Percentiles rank a stretch among this genome's conserved stretches.
Conservation (phyloP, 768 basidiomycete genomes). For the Kondoa malvinella region DNA sequence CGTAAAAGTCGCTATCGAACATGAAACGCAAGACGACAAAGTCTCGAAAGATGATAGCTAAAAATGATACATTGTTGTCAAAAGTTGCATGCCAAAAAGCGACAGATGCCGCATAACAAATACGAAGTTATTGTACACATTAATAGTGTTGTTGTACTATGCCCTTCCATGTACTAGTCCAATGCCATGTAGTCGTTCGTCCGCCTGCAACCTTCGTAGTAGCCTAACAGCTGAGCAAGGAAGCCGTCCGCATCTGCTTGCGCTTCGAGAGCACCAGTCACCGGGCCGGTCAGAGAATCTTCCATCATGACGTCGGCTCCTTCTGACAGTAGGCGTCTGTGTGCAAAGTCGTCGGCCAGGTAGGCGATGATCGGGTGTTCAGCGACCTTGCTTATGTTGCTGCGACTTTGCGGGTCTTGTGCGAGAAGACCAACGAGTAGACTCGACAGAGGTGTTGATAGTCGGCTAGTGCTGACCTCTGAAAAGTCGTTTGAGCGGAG, state of each 20-base stretch:
- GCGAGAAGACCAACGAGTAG: background rate
- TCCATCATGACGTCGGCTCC: background rate
- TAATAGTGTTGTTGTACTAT: background rate
- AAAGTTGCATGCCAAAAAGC: background rate
- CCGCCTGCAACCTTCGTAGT: background rate
- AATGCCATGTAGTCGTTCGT: background rate
- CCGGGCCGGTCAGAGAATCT: background rate
- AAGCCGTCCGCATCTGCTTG: background rate
- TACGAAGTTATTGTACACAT: background rate
- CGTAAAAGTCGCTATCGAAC: too few species aligned
- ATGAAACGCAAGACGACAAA: too few species aligned
- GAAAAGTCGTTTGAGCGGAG: slow-evolving; percentile 79
- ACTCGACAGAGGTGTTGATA: background rate
- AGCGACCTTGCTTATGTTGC: background rate
- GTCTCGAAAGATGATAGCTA: too few species aligned
- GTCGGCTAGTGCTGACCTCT: slow-evolving; percentile 40
- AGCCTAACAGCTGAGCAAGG: background rate
- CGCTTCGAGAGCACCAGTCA: background rate
- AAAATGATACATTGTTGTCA: too few species aligned
- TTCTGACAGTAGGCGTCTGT: background rate
- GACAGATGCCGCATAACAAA: background rate
- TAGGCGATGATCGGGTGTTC: background rate
- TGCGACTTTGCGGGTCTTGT: background rate
- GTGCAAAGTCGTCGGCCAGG: background rate
- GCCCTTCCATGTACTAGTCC: background rate